Conservation (phyloP, 257 asterid genomes). For the Fraxinus anomala region DNA sequence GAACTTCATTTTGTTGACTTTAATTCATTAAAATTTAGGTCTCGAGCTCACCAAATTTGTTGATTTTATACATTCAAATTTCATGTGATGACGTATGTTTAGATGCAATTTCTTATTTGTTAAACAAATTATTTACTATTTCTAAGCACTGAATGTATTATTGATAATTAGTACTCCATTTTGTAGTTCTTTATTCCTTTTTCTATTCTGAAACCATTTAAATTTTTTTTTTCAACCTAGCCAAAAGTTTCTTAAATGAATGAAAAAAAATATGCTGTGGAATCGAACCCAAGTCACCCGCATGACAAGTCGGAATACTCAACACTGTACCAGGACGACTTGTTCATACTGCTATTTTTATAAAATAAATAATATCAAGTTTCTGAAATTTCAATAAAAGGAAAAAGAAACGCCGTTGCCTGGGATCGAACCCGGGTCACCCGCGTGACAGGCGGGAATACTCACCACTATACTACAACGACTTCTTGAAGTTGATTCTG, state of each 20-base stretch:
- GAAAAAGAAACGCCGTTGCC: slow-evolving; percentile 60
- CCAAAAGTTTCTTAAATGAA: neutral
- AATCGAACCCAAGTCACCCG: slow-evolving; percentile 99
- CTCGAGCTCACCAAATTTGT: neutral
- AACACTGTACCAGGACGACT: slow-evolving; percentile 95
- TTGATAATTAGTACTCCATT: no score
- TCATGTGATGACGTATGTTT: no score
- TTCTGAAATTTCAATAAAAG: neutral
- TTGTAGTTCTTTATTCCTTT: no score
- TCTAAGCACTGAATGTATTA: no score
- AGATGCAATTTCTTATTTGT: no score
- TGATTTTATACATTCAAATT: no score
- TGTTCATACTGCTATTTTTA: no score
- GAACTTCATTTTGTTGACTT: neutral
- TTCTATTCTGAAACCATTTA: no score
- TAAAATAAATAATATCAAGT: no score
- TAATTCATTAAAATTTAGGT: neutral
- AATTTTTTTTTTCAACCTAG: neutral
- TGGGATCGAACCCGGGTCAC: slow-evolving; percentile 99
- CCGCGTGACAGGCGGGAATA: slow-evolving; percentile 99
- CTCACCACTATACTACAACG: slow-evolving; percentile 98
- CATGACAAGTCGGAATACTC: slow-evolving; percentile 95
- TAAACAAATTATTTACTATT: no score
- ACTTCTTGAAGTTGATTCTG: slow-evolving; percentile 1
- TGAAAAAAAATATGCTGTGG: slow-evolving; percentile 52